A percentile compares a stretch with the other conserved stretches of the same genome.
Conservation (phyloP, 345 rosid genomes). For the Dipteronia sinensis region DNA sequence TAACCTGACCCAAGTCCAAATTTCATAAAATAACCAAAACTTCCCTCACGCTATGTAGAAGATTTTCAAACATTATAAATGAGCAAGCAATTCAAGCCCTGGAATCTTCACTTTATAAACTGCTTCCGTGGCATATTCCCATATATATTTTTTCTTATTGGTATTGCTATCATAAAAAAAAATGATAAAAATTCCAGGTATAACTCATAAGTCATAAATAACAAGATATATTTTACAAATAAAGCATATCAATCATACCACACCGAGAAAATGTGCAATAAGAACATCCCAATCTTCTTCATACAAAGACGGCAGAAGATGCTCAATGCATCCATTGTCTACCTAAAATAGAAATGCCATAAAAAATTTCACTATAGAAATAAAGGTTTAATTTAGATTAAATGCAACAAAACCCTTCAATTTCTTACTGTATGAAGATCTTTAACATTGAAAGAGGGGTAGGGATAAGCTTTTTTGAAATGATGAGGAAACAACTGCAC, state of each 20-base stretch:
- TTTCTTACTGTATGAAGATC: constrained; percentile 81
- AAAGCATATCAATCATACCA: constrained; percentile 52
- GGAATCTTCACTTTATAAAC: neutral
- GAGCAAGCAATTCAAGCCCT: neutral
- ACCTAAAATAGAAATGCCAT: constrained; percentile 48
- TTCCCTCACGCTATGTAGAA: neutral
- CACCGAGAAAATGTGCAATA: constrained; percentile 95
- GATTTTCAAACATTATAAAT: neutral
- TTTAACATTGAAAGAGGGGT: constrained; percentile 92
- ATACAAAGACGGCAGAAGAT: constrained; percentile 68
- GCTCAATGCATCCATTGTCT: constrained; percentile 88
- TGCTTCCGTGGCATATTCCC: neutral
- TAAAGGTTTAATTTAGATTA: neutral
- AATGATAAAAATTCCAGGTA: neutral
- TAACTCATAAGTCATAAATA: neutral
- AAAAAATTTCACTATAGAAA: neutral
- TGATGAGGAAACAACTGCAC: constrained; percentile 87
- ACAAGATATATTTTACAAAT: neutral
- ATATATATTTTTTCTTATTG: neutral
- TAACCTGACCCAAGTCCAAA: too few relatives aligned
- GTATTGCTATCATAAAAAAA: neutral
- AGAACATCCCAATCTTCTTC: constrained; percentile 94
- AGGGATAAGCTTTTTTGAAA: constrained; percentile 80
- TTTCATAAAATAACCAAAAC: neutral
- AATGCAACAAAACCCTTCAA: constrained; percentile 1